phyloP scores from a whole-genome alignment of 768 basidiomycete genomes.

The Mycena albidolilacea region DNA sequence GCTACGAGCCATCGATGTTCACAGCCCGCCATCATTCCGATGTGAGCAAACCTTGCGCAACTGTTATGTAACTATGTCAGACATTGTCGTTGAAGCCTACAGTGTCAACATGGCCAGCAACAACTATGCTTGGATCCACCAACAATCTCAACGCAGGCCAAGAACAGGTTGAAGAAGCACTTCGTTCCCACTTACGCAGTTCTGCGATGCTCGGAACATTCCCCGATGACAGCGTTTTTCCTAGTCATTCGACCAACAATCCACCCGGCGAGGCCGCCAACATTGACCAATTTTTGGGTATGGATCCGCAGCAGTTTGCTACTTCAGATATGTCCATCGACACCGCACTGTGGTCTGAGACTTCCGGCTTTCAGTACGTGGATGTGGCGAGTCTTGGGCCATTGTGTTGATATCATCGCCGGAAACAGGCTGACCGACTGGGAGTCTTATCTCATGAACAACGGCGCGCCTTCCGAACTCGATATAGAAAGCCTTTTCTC shows the following conservation, averaged over 20 bases:
- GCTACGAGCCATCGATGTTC: conserved; percentile 37
- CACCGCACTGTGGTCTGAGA: conserved; percentile 74
- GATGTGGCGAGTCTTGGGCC: not conserved
- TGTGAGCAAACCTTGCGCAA: conserved; percentile 6
- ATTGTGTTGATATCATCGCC: not conserved
- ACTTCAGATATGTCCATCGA: conserved; percentile 48
- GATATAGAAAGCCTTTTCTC: conserved; percentile 1
- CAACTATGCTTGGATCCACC: conserved; percentile 3
- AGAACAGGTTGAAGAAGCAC: not conserved
- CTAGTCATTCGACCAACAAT: not conserved
- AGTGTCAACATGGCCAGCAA: conserved; percentile 12
- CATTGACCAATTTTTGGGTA: conserved; percentile 43
- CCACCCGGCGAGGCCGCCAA: not conserved
- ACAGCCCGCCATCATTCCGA: not conserved
- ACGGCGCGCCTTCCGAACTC: not conserved
- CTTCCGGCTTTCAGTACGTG: conserved; percentile 73
- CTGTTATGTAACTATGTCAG: not conserved
- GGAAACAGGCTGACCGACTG: conserved; percentile 59
- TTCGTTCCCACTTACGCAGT: conserved; percentile 1
- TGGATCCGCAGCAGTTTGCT: conserved; percentile 42
- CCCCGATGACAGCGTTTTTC: not conserved
- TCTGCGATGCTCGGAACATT: conserved; percentile 11
- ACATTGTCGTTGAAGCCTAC: conserved; percentile 6
- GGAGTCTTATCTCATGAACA: conserved; percentile 58
- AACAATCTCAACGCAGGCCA: conserved; percentile 13